Conservation (phyloP, 2,329 filamentous ascomycete species). For the Penicillium concentricum region DNA sequence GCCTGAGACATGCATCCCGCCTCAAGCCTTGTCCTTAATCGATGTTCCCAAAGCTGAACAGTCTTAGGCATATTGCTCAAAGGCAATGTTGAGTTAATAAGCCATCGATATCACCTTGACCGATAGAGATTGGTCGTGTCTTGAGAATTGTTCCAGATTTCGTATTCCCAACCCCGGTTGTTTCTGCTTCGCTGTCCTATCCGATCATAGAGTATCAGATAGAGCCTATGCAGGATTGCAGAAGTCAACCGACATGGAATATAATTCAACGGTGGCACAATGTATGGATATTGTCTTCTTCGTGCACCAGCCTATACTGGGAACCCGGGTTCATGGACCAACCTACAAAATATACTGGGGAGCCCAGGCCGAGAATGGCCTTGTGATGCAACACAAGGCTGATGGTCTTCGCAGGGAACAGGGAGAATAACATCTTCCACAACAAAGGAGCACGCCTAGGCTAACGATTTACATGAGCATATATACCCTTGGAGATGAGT, state of each 20-base stretch:
- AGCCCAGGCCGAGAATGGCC: neutral
- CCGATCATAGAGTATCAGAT: neutral
- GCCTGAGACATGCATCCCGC: conserved; percentile 14
- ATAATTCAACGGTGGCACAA: neutral
- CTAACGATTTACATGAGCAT: neutral
- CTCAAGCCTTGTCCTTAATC: neutral
- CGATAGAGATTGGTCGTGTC: conserved; percentile 16
- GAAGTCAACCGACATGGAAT: neutral
- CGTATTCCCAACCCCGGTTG: conserved; percentile 23
- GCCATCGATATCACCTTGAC: conserved; percentile 3
- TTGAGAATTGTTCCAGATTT: conserved; percentile 23
- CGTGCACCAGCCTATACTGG: neutral
- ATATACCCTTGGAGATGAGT: neutral
- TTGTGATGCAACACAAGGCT: neutral
- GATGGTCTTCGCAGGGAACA: neutral
- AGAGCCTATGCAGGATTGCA: neutral
- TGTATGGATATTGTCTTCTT: neutral
- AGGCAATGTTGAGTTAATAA: conserved; percentile 4
- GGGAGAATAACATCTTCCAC: neutral
- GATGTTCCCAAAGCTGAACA: neutral
- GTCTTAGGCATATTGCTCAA: neutral
- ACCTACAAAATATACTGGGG: neutral
- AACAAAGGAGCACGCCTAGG: neutral
- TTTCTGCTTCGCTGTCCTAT: conserved; percentile 2
- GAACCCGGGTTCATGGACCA: neutral